Evolutionary conservation across 2,329 filamentous ascomycete genomes (phyloP).

Genomic region (Juglanconis sp.): DNA sequence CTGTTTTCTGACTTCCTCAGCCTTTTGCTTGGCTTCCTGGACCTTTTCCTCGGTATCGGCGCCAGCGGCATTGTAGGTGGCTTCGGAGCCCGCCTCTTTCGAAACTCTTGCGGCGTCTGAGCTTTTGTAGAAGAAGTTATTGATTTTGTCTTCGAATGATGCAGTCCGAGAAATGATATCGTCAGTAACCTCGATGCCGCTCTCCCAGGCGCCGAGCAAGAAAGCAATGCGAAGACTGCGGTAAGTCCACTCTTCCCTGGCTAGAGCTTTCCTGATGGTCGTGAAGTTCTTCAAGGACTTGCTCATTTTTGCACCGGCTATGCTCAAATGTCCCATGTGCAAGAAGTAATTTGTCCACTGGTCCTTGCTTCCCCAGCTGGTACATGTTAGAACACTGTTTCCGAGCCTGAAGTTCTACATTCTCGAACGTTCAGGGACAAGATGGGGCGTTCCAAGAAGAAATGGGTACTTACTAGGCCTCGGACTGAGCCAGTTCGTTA

Average conservation of each 20-base stretch:
- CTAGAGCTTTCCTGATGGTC: slow-evolving; percentile 81
- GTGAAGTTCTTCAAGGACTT: slow-evolving; percentile 96
- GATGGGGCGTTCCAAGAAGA: no score
- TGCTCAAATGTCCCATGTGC: slow-evolving; percentile 90
- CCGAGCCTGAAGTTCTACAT: no score
- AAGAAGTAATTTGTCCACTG: slow-evolving; percentile 91
- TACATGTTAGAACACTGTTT: no score
- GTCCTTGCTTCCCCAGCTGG: slow-evolving; percentile 32
- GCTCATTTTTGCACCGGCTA: slow-evolving; percentile 91
- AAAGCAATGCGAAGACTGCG: slow-evolving; percentile 66
- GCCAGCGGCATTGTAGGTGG: not conserved
- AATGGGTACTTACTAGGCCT: slow-evolving; percentile 57
- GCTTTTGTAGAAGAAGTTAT: slow-evolving; percentile 40
- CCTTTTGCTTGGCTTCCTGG: slow-evolving; percentile 18
- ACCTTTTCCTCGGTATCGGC: slow-evolving; percentile 9
- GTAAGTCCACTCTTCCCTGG: slow-evolving; percentile 61
- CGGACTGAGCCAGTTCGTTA: slow-evolving; percentile 76
- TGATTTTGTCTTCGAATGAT: slow-evolving; percentile 64
- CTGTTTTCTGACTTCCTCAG: slow-evolving; percentile 19
- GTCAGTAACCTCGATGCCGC: slow-evolving; percentile 67
- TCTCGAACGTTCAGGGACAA: no score
- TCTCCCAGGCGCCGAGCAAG: slow-evolving; percentile 65
- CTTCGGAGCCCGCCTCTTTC: not conserved
- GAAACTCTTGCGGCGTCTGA: slow-evolving; percentile 20
- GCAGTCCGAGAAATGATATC: slow-evolving; percentile 57